Evolutionary conservation across 495 filamentous ascomycete species (phyloP).

Genomic region (Penicillium ucsense): DNA sequence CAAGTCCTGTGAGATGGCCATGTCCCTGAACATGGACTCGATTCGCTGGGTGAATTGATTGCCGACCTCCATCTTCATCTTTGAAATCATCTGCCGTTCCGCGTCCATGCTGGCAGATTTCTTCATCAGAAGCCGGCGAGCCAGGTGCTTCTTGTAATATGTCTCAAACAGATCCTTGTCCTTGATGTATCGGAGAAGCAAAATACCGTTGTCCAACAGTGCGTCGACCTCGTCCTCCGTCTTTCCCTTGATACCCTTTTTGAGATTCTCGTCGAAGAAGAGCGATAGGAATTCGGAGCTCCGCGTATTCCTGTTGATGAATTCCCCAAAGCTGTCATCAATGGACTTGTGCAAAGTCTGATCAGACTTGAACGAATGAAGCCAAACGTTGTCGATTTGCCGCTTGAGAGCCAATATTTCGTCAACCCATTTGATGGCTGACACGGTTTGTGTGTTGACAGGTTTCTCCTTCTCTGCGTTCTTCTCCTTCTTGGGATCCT

Average conservation of each 20-base stretch:
- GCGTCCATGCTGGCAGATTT: constrained; percentile 81
- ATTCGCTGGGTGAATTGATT: constrained; percentile 88
- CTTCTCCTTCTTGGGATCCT: constrained; percentile 34
- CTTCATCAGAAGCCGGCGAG: constrained; percentile 71
- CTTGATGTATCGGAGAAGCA: constrained; percentile 70
- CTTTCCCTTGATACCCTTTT: constrained; percentile 87
- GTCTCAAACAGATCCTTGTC: constrained; percentile 95
- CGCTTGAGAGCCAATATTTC: constrained; percentile 77
- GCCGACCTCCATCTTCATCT: constrained; percentile 92
- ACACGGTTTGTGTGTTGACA: constrained; percentile 56
- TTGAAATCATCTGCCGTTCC: constrained; percentile 89
- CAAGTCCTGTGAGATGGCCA: constrained; percentile 83
- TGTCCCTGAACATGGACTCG: constrained; percentile 98
- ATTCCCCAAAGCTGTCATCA: constrained; percentile 73
- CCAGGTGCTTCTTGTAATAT: constrained; percentile 97
- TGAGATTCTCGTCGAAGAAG: constrained; percentile 95
- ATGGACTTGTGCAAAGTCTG: constrained; percentile 70
- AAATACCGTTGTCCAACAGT: constrained; percentile 83
- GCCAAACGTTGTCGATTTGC: constrained; percentile 78
- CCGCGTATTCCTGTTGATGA: constrained; percentile 78
- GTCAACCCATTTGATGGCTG: constrained; percentile 93
- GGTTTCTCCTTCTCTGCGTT: constrained; percentile 40
- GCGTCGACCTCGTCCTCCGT: constrained; percentile 81
- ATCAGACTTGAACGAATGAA: constrained; percentile 59
- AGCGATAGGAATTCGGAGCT: constrained; percentile 89